phyloP scores from a whole-genome alignment of 495 filamentous ascomycete genomes.

The Aspergillus avenaceus region DNA sequence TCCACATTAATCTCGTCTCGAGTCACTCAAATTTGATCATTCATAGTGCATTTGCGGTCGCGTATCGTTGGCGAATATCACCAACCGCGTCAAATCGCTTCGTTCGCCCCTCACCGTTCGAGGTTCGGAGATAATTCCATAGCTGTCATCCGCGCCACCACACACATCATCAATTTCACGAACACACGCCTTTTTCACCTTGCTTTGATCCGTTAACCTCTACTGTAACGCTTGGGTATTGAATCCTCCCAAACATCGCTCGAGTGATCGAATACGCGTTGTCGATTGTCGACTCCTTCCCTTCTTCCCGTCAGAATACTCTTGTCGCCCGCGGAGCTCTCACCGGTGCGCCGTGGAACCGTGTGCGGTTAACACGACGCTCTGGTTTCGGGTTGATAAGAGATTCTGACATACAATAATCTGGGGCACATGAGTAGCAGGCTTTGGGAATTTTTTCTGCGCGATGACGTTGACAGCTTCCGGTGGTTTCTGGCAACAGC shows the following conservation, averaged over 20 bases:
- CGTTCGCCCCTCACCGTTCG: conserved; percentile 5
- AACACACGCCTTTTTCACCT: conserved; percentile 2
- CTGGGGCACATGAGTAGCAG: conserved; percentile 85
- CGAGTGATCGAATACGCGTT: conserved; percentile 10
- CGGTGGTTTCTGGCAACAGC: conserved; percentile 72
- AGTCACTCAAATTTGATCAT: background rate
- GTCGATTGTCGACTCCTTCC: conserved; percentile 8
- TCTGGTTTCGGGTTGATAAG: conserved; percentile 61
- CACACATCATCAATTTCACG: conserved; percentile 5
- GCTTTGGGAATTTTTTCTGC: conserved; percentile 92
- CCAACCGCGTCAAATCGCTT: conserved; percentile 1
- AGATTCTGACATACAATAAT: conserved; percentile 41
- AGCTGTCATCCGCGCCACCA: conserved; percentile 23
- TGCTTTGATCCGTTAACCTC: background rate
- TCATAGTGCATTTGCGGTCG: conserved; percentile 3
- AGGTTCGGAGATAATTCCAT: conserved; percentile 13
- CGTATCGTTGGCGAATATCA: conserved; percentile 2
- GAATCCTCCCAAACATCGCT: background rate
- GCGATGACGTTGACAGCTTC: conserved; percentile 94
- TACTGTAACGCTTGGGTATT: background rate
- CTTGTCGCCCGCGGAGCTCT: conserved; percentile 46
- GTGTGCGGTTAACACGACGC: conserved; percentile 78
- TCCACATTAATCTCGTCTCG: background rate
- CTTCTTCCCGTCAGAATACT: conserved; percentile 25
- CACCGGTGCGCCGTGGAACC: conserved; percentile 87